Percentiles rank a stretch among this genome's conserved stretches.
phyloP scores from a whole-genome alignment of 2,329 filamentous ascomycete genomes.

The Sarocladiaceae sp. region DNA sequence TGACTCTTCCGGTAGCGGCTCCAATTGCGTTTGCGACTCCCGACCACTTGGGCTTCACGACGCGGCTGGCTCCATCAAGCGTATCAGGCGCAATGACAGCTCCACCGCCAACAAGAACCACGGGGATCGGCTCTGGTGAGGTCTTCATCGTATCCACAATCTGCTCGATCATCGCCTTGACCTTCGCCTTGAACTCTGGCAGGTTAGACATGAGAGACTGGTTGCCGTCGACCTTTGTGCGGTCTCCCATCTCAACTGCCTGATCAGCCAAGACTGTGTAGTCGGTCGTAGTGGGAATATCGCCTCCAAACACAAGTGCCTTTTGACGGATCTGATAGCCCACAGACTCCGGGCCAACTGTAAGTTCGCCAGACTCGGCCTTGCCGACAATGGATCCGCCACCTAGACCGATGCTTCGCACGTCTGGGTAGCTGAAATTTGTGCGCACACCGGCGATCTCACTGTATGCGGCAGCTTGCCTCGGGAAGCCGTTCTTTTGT shows the following conservation, averaged over 20 bases:
- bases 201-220: constrained; percentile 16
- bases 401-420: constrained; percentile 56
- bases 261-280: constrained; percentile 32
- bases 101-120: constrained; percentile 61
- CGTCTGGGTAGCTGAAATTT: constrained; percentile 55
- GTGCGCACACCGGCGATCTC: constrained; percentile 59
- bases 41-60: constrained; percentile 53
- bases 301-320: constrained; percentile 52
- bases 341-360: constrained; percentile 58
- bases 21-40: constrained; percentile 63
- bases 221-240: not conserved
- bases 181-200: constrained; percentile 30
- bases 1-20: constrained; percentile 57
- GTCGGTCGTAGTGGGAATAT: constrained; percentile 56
- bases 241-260: constrained; percentile 16
- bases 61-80: constrained; percentile 50
- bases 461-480: constrained; percentile 58
- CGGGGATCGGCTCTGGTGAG: constrained; percentile 51
- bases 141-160: constrained; percentile 61
- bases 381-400: constrained; percentile 48
- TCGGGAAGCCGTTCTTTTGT: constrained; percentile 57
- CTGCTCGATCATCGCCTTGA: constrained; percentile 49
- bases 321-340: constrained; percentile 52
- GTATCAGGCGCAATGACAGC: constrained; percentile 53
- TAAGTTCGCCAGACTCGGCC: not conserved